phyloP scores from a whole-genome alignment of 495 filamentous ascomycete species.

The Hyaloscypha bicolor region DNA sequence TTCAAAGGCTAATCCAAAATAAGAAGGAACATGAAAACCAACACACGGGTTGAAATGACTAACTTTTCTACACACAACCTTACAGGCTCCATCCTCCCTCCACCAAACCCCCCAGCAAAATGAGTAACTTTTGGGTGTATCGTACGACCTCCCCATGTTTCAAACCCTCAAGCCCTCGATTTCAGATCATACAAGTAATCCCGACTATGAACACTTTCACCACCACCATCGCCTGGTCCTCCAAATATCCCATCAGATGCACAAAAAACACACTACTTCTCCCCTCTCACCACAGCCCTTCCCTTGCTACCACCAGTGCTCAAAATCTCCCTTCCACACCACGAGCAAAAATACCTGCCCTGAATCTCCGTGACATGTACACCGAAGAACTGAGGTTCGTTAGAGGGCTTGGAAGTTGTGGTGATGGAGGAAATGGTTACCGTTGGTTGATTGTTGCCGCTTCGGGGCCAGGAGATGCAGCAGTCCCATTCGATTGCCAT shows the following conservation, averaged over 20 bases:
- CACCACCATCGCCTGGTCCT: not conserved
- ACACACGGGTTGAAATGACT: too few species aligned
- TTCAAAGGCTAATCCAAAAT: too few species aligned
- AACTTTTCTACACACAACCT: too few species aligned
- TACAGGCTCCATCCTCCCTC: too few species aligned
- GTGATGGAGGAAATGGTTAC: not conserved
- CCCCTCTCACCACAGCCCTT: not conserved
- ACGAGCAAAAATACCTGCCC: not conserved
- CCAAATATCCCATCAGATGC: not conserved
- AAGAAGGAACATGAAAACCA: too few species aligned
- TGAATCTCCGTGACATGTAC: not conserved
- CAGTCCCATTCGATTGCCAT: not conserved
- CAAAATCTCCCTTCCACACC: not conserved
- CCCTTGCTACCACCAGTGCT: not conserved
- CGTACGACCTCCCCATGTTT: too few species aligned
- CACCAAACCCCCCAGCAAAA: too few species aligned
- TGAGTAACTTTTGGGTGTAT: too few species aligned
- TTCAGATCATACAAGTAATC: too few species aligned
- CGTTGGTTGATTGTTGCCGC: not conserved
- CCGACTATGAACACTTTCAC: too few species aligned
- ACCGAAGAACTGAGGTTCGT: not conserved
- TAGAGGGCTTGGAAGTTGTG: not conserved
- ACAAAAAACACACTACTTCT: not conserved
- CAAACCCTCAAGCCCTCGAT: too few species aligned
- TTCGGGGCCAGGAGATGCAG: not conserved